Percentiles rank a stretch among this genome's conserved stretches.
These are phyloP conservation scores for Globisporangium acanthophoron DNA, from an alignment of 352 stramenopile species.

Conservation along the genomic window DNA sequence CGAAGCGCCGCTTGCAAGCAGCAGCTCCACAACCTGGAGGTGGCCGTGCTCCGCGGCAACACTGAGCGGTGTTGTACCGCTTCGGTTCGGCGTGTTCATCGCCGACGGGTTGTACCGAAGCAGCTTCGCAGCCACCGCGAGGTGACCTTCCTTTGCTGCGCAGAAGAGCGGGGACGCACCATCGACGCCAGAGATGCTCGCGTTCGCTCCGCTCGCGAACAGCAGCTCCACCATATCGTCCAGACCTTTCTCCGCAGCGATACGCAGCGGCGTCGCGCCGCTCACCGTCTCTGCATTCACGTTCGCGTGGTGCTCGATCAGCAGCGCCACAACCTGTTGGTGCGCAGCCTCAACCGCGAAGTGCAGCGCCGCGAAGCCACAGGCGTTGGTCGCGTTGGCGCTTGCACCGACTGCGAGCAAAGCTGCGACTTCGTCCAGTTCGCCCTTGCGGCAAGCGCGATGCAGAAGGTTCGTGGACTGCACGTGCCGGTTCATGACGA, in stretches of 20 bases:
- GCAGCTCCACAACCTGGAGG: not conserved
- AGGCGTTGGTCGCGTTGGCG: constrained; percentile 5
- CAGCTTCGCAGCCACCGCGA: not conserved
- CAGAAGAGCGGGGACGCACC: constrained; percentile 7
- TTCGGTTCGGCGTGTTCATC: constrained; percentile 4
- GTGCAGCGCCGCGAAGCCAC: constrained; percentile 5
- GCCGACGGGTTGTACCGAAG: not conserved
- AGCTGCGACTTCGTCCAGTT: constrained; percentile 4
- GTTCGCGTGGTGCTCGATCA: constrained; percentile 4
- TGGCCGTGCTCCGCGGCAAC: constrained; percentile 7
- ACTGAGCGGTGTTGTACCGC: constrained; percentile 5
- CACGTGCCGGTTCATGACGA: not conserved
- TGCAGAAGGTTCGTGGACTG: constrained; percentile 5
- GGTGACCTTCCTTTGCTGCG: constrained; percentile 1
- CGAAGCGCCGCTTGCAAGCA: constrained; percentile 3
- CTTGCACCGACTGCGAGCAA: constrained; percentile 5
- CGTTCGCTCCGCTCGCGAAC: constrained; percentile 2
- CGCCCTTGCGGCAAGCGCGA: constrained; percentile 3
- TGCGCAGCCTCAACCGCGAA: constrained; percentile 6
- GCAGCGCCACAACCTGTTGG: not conserved
- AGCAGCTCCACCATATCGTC: constrained; percentile 4
- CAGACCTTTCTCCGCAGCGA: constrained; percentile 4
- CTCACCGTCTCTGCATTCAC: constrained; percentile 2
- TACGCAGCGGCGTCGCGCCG: constrained; percentile 5
- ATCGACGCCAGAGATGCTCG: not conserved